Base-by-base conservation (phyloP, 1,284 basidiomycete species). In the Sanguinoderma infundibulare region DNA sequence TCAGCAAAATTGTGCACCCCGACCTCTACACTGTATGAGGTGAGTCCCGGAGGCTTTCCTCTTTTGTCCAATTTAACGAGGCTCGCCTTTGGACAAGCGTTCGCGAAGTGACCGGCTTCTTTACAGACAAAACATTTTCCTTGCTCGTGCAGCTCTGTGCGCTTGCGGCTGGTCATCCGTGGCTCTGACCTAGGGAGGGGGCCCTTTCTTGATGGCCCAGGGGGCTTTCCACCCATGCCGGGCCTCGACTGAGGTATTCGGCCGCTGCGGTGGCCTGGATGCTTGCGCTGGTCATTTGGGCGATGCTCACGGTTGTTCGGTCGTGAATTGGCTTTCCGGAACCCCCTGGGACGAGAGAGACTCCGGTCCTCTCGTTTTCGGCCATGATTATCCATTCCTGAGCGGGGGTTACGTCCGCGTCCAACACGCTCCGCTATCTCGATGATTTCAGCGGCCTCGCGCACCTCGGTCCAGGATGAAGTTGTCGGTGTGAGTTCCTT, bases 401-500 rank as follows among this genome's bases (percentile, higher is more conserved):
- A 15, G 8, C 36, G 35, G n/a, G n/a, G n/a, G 0, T 40, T 47
- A 2, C 22, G 1, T 5, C 57, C 53, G n/a, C 55, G 42, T 1
- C 46, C 53, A 12, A 63, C 59, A 1, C 52, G 20, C 10, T 61
- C 60, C 1, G 67, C 57, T 0, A 67, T 49, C 36, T 72, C 67
- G 32, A 63, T 58, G 2, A 63, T 35, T 15, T 65, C 55, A 12
- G 68, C 69, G 1, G 57, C 62, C 10, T 61, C 53, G 2, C 47
- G 28, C 7, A 69, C 64, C 5, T 66, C 46, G 0, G 50, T n/a
- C 65, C 65, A 69, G 6, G 35, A 44, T 0, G 64, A 57, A 3
- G 15, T 47, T 4, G 35, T 24, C 22, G 76, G 77, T 20, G 75
- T 72, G 0, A 77, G 53, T 1, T 64, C 44, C 12, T 72, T 62